A percentile compares a stretch with the other conserved stretches of the same genome.
These are phyloP conservation scores for Alternaria alternata DNA, from an alignment of 2,329 filamentous ascomycete genomes.

Conservation along the genomic window DNA sequence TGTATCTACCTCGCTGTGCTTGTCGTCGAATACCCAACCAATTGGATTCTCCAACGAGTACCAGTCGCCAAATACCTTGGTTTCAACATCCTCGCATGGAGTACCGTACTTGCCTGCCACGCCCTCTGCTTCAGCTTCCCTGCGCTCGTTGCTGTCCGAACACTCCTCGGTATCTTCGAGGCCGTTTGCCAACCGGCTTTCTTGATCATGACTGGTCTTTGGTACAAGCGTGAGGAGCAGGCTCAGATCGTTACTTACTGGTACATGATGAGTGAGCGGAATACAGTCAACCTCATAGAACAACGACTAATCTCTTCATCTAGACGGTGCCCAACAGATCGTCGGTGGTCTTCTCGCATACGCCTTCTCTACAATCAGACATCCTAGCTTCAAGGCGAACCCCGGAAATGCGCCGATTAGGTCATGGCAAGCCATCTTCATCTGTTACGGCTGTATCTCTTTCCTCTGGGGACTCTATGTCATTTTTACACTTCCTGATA, in stretches of 20 bases:
- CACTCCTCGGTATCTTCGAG: slow-evolving; percentile 75
- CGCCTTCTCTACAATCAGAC: slow-evolving; percentile 42
- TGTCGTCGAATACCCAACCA: slow-evolving; percentile 76
- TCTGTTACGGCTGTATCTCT: slow-evolving; percentile 70
- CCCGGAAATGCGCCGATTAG: slow-evolving; percentile 58
- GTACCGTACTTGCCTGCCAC: slow-evolving; percentile 66
- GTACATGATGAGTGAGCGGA: slow-evolving; percentile 70
- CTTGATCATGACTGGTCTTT: slow-evolving; percentile 72
- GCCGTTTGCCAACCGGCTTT: slow-evolving; percentile 74
- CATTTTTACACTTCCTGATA: slow-evolving; percentile 59
- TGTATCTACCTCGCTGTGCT: slow-evolving; percentile 78
- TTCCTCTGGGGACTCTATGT: slow-evolving; percentile 71
- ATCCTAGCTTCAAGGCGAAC: slow-evolving; percentile 20
- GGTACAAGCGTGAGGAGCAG: slow-evolving; percentile 76
- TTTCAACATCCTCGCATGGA: slow-evolving; percentile 72
- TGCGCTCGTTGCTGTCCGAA: slow-evolving; percentile 67
- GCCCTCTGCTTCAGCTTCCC: slow-evolving; percentile 68
- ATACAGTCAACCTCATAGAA: neutral
- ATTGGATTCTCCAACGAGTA: slow-evolving; percentile 68
- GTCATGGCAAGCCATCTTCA: slow-evolving; percentile 75
- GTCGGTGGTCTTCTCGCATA: slow-evolving; percentile 74
- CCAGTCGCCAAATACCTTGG: slow-evolving; percentile 73
- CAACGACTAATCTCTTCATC: slow-evolving; percentile 2
- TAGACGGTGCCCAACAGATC: slow-evolving; percentile 72
- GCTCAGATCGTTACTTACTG: slow-evolving; percentile 72